Evolutionary conservation across 2,329 filamentous ascomycete species (phyloP), one percentile per base, ranked within the genome.

Genomic region (Parafenestella ontariensis): DNA sequence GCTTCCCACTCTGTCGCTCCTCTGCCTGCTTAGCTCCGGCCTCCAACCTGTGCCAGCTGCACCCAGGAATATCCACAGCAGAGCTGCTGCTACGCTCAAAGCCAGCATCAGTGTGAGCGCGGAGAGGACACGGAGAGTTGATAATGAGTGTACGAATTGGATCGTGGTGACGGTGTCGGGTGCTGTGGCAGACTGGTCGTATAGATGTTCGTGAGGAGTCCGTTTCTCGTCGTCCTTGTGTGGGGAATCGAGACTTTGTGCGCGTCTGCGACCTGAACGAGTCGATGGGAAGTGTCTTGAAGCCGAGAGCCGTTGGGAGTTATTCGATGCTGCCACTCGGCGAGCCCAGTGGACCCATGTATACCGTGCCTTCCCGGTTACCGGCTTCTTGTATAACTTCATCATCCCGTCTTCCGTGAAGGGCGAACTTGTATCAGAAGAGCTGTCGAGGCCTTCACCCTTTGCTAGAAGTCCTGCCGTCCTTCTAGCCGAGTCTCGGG

Each of bases 271-370:
- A 18, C 34, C 44, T 29, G 39, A 28, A 20, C 26, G 45, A 26
- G 40, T 44, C 9, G 45, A 33, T n/a, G 33, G 11, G 18, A 17
- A 17, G 33, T 26, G 18, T 21, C 15, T 11, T 3, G 8, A 21
- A 3, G 41, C n/a, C 15, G 18, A 20, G 2, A 18, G 13, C 34
- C 20, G 48, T 10, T 44, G 44, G 9, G 28, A 6, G 7, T 36
- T 18, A 33, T 70, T 66, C 1, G 52, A 50, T 5, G 52, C 57
- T 18, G 68, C 62, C 1, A 73, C 53, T 10, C 75, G 66, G 41
- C 75, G 69, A 5, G 74, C 77, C 77, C 78, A 80, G 40, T 78
- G 71, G 13, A 80, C 78, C 69, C 79, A 80, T 10, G 73, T 77
- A 48, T 76, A 79, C 34, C 74, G 62, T 7, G 65, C 71, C 44